These are phyloP conservation scores for Seiridium cupressi DNA, from an alignment of 2,329 filamentous ascomycete species.

Conservation along the genomic window DNA sequence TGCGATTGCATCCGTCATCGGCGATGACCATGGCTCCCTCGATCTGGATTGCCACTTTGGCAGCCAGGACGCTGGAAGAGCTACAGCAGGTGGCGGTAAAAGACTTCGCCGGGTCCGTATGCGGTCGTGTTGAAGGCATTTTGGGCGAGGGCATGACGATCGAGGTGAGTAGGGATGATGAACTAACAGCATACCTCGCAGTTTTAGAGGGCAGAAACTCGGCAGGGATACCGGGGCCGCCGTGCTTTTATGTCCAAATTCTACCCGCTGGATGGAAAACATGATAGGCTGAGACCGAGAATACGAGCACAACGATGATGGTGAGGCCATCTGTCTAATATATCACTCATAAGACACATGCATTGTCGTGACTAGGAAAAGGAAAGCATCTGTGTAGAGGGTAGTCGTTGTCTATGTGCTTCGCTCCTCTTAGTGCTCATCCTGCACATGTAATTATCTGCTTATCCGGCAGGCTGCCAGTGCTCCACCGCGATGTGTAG, in stretches of 20 bases:
- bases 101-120: conserved; percentile 59
- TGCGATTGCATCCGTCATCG: conserved; percentile 68
- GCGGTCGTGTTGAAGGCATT: conserved; percentile 64
- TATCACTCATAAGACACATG: too few species aligned
- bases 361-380: too few species aligned
- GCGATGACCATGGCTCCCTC: conserved; percentile 42
- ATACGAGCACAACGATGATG: too few species aligned
- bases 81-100: conserved; percentile 59
- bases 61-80: conserved; percentile 56
- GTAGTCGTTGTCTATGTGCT: too few species aligned
- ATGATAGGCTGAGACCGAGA: conserved; percentile 1
- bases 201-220: conserved; percentile 51
- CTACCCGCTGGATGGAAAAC: conserved; percentile 23
- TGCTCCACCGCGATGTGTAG: too few species aligned
- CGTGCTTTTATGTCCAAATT: conserved; percentile 42
- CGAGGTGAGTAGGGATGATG: conserved; percentile 67
- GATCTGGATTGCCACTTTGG: conserved; percentile 68
- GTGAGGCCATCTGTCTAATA: too few species aligned
- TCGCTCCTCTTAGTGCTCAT: too few species aligned
- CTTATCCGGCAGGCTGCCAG: too few species aligned
- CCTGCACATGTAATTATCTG: too few species aligned
- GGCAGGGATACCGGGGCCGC: conserved; percentile 20
- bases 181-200: conserved; percentile 69
- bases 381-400: too few species aligned
- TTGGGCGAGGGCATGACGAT: conserved; percentile 59